Evolutionary conservation across 768 basidiomycete genomes (phyloP), one percentile per base, ranked within the genome.

Genomic region (Kwoniella dejecticola): DNA sequence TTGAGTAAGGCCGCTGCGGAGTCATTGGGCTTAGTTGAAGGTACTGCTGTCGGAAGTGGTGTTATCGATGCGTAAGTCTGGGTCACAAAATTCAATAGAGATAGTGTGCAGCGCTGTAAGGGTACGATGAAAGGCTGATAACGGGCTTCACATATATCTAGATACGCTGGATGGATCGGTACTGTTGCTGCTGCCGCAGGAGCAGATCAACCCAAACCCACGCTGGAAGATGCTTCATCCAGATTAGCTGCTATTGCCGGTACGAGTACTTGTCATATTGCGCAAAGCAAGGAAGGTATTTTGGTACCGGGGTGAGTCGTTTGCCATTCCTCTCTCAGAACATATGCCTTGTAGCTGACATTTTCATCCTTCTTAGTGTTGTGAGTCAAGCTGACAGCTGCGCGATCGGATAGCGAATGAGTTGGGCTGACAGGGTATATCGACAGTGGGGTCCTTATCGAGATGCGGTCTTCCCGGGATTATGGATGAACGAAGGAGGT

Each of bases 401-500:
- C 26, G 23, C 26, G 30, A n/a, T 3, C 4, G 21, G 8, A 27
- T 52, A 4, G 52, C 29, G 12, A 12, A 13, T 52, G 47, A 21
- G 17, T 30, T 31, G n/a, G n/a, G n/a, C n/a, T n/a, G n/a, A n/a
- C n/a, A n/a, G n/a, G n/a, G 17, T 8, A 7, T 13, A n/a, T 42
- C 6, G 8, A 42, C 41, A 77, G 72, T 79, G 77, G 77, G 77
- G 77, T 31, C 67, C 65, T 5, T 79, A 71, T 64, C 64, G 90
- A 85, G 88, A 97, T 72, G 87, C 91, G 5, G 84, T 94, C 30
- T 93, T 97, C 80, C 87, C 87, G 42, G 91, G 88, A 17, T 94
- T 91, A 88, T 99, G 95, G 96, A 96, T 97, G 92, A 99, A 94
- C 72, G 96, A 99, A 80, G 96, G 95, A 38, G 96, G 96, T 1